phyloP scores from a whole-genome alignment of 1,284 basidiomycete genomes.

The Bondarzewia mesenterica region DNA sequence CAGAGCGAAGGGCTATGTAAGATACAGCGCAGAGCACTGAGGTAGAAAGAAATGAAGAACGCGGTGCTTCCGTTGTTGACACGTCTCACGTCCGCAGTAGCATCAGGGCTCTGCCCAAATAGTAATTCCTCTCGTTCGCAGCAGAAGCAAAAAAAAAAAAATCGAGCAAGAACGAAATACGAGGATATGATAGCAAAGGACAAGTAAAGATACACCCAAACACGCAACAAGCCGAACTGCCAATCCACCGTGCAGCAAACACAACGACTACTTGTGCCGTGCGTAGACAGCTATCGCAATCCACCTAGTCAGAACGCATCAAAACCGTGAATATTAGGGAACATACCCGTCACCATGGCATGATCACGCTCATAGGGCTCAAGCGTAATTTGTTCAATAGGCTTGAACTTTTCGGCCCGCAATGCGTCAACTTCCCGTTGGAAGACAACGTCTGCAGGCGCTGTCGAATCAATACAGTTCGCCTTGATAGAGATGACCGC shows the following conservation, averaged over 20 bases:
- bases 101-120: neutral
- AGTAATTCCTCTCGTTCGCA: neutral
- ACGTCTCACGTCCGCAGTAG: neutral
- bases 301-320: conserved; percentile 17
- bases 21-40: no score
- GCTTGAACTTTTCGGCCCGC: conserved; percentile 80
- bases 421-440: conserved; percentile 84
- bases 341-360: conserved; percentile 69
- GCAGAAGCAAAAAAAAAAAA: neutral
- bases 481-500: conserved; percentile 99
- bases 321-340: neutral
- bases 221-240: neutral
- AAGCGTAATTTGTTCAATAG: conserved; percentile 88
- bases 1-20: no score
- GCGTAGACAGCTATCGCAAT: conserved; percentile 8
- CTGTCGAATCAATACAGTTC: conserved; percentile 96
- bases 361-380: conserved; percentile 82
- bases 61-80: neutral
- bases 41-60: neutral
- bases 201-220: conserved; percentile 11
- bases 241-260: neutral
- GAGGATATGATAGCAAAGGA: conserved; percentile 14
- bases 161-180: conserved; percentile 2
- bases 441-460: conserved; percentile 86
- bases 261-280: conserved; percentile 1